phyloP scores from a whole-genome alignment of 306 rosid genomes.

The Cucurbita pepo region DNA sequence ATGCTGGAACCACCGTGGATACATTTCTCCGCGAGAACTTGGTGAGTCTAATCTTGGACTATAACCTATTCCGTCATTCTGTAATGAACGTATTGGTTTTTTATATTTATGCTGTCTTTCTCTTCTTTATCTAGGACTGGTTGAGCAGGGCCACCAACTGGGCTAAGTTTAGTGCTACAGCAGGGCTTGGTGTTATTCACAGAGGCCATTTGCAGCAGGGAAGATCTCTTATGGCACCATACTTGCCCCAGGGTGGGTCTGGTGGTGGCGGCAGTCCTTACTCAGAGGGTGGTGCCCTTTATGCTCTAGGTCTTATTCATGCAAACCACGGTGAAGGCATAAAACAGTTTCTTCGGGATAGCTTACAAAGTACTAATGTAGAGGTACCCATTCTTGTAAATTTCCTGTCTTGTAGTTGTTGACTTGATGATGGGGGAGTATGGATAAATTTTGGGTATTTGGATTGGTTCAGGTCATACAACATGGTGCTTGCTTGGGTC shows the following conservation, averaged over 20 bases:
- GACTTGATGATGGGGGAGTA: neutral
- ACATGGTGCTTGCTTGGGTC: slow-evolving; percentile 99
- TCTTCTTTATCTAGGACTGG: slow-evolving; percentile 53
- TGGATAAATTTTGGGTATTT: slow-evolving; percentile 2
- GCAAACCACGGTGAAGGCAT: slow-evolving; percentile 98
- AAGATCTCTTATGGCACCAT: slow-evolving; percentile 95
- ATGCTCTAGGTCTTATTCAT: slow-evolving; percentile 94
- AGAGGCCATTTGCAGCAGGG: slow-evolving; percentile 96
- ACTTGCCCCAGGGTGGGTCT: slow-evolving; percentile 85
- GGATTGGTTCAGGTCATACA: slow-evolving; percentile 61
- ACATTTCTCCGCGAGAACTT: slow-evolving; percentile 92
- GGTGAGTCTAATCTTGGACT: slow-evolving; percentile 25
- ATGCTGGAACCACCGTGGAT: slow-evolving; percentile 95
- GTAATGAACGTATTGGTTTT: neutral
- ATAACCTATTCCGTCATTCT: neutral
- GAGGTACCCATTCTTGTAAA: slow-evolving; percentile 38
- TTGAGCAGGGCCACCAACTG: slow-evolving; percentile 97
- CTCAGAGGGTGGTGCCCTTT: slow-evolving; percentile 95
- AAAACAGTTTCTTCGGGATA: slow-evolving; percentile 88
- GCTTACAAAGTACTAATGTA: slow-evolving; percentile 78
- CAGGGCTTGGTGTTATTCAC: slow-evolving; percentile 94
- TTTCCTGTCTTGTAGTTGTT: neutral
- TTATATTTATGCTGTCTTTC: neutral
- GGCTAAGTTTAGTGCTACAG: slow-evolving; percentile 98
- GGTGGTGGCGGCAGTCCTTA: slow-evolving; percentile 96